Evolutionary conservation across 2,329 filamentous ascomycete species (phyloP).

Genomic region (Scedosporium minutisporum): DNA sequence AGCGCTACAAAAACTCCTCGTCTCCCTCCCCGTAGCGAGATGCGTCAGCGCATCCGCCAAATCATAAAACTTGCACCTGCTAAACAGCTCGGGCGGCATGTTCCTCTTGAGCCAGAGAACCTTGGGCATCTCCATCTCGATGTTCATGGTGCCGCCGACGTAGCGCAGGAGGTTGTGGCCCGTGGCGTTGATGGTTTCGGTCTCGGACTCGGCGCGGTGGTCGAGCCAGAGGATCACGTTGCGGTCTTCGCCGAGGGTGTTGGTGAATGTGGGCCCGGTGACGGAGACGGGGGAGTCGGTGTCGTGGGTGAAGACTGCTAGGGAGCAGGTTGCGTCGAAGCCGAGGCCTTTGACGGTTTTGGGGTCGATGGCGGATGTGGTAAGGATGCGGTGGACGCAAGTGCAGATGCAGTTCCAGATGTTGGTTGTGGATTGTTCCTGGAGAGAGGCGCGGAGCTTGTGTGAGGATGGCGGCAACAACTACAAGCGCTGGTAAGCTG

Average conservation of each 20-base stretch:
- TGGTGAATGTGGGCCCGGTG: conserved; percentile 70
- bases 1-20: conserved; percentile 86
- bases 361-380: conserved; percentile 68
- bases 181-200: conserved; percentile 85
- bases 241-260: conserved; percentile 70
- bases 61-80: conserved; percentile 94
- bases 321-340: conserved; percentile 97
- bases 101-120: conserved; percentile 97
- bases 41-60: conserved; percentile 88
- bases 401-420: conserved; percentile 94
- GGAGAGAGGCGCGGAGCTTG: background rate
- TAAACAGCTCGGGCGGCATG: conserved; percentile 87
- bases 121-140: conserved; percentile 99
- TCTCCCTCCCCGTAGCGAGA: conserved; percentile 85
- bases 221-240: conserved; percentile 98
- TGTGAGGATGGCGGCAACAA: background rate
- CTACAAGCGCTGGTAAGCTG: no score
- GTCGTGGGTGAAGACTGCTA: conserved; percentile 80
- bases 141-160: conserved; percentile 95
- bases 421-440: conserved; percentile 95
- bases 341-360: conserved; percentile 77
- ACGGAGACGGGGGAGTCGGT: conserved; percentile 88
- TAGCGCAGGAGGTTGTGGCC: conserved; percentile 89
- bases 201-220: conserved; percentile 84
- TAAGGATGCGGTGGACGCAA: conserved; percentile 74